Base-by-base conservation (phyloP, 345 rosid genomes). In the Brassica napus region DNA sequence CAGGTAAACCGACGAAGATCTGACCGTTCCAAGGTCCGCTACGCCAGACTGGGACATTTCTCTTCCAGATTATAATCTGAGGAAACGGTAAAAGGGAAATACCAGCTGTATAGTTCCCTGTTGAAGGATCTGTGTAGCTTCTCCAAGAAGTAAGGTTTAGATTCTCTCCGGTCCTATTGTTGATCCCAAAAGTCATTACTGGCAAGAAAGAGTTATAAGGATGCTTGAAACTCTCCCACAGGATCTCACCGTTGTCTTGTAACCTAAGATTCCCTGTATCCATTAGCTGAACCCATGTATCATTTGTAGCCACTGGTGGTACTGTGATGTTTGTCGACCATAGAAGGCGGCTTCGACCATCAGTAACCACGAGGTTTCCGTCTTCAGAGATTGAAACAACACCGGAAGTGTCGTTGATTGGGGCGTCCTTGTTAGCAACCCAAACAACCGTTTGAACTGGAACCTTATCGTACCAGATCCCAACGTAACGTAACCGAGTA, bases 211-310 rank as follows among this genome's bases (percentile, higher is more conserved):
- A 54, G 4, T 54, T 15, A 54, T 54, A 54, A 54, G 59, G 59
- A 54, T 54, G 59, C 59, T 54, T 54, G 59, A 54, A 54, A 54
- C 59, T 54, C 59, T 54, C 59, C 59, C 59, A 54, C 24, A 54
- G 24, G 9, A 54, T 54, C 21, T 54, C 24, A 2, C 24, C 3
- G 9, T 54, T 54, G 59, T 15, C 59, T 54, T 54, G 59, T 15
- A 54, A 16, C 59, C 59, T 54, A 1, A 54, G 59, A 6, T 54
- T 54, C 59, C 59, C 59, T 5, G 8, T 54, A 16, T 54, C 59
- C 59, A 54, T 15, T 15, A 54, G 59, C 59, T 54, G 59, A 54
- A 54, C 59, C 59, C 8, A 54, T 5, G 59, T 54, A 16, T 3
- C 59, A 54, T 54, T 54, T 15, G 59, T 1, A 54, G 59, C 23